phyloP scores from a whole-genome alignment of 1,284 basidiomycete species.

The Hortiboletus rubellus region DNA sequence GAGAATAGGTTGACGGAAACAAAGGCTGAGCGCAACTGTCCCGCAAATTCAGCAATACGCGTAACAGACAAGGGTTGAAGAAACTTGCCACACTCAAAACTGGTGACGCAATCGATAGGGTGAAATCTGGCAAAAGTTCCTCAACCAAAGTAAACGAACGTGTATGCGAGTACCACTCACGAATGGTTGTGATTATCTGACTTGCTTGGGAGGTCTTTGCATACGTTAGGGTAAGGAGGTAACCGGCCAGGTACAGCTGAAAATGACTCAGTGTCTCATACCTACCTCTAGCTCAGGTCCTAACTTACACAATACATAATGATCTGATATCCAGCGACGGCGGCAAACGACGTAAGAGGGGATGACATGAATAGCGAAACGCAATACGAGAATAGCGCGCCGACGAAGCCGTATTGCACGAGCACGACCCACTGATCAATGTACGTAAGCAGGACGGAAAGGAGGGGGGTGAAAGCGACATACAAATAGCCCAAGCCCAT shows the following conservation, averaged over 20 bases:
- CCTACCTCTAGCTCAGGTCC: background rate
- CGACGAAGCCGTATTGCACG: constrained; percentile 69
- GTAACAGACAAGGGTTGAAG: background rate
- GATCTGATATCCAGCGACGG: constrained; percentile 73
- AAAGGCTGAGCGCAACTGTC: constrained; percentile 59
- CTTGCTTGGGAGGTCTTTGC: constrained; percentile 58
- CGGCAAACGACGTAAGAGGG: constrained; percentile 73
- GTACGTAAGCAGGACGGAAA: constrained; percentile 1
- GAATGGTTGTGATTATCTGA: constrained; percentile 59
- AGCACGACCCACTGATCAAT: constrained; percentile 63
- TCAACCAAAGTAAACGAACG: background rate
- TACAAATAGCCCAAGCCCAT: constrained; percentile 68
- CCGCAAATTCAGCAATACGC: background rate
- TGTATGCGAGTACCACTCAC: constrained; percentile 30
- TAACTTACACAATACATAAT: constrained; percentile 64
- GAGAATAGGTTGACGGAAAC: constrained; percentile 79
- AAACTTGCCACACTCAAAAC: constrained; percentile 66
- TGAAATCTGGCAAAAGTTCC: constrained; percentile 49
- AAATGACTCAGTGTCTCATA: background rate
- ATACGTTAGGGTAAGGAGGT: constrained; percentile 70
- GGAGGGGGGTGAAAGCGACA: constrained; percentile 27
- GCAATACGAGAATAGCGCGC: constrained; percentile 68
- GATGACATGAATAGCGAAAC: constrained; percentile 62
- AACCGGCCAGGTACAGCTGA: constrained; percentile 63
- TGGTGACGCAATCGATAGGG: constrained; percentile 65